Evolutionary conservation across 2,329 filamentous ascomycete species (phyloP).

Genomic region (Colletotrichum lupini): DNA sequence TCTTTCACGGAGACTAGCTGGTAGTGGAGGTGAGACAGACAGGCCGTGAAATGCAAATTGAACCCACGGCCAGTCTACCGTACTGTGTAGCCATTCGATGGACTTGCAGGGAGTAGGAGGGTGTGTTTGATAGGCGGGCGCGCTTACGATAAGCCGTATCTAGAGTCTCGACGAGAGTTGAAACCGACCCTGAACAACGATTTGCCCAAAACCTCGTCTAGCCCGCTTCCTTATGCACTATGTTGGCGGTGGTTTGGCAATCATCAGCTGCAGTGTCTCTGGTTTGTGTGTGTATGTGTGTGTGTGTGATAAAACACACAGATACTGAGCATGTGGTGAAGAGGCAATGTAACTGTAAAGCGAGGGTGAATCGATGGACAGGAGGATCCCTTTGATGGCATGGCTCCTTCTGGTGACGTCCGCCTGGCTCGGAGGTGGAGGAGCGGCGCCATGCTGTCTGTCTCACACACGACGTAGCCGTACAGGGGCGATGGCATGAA

Average conservation of each 20-base stretch:
- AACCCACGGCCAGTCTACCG: not conserved
- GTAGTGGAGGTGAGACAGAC: not conserved
- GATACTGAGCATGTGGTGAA: not conserved
- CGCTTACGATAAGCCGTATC: not conserved
- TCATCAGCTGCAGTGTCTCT: not conserved
- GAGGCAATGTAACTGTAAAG: not conserved
- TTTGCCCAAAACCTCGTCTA: conserved; percentile 10
- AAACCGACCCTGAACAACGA: conserved; percentile 19
- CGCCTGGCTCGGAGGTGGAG: no score
- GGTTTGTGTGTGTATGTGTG: not conserved
- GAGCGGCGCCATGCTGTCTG: no score
- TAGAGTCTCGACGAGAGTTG: not conserved
- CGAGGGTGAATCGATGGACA: conserved; percentile 1
- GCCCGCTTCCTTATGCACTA: conserved; percentile 2
- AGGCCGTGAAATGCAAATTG: not conserved
- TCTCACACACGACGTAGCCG: no score
- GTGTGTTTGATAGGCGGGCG: not conserved
- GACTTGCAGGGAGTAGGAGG: no score
- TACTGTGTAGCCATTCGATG: no score
- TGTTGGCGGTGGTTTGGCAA: not conserved
- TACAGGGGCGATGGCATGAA: not conserved
- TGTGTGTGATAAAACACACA: not conserved
- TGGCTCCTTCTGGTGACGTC: not conserved
- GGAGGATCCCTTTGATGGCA: not conserved
- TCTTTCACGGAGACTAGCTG: not conserved